Conservation (phyloP, 495 filamentous ascomycete genomes). For the Thozetella sp. region DNA sequence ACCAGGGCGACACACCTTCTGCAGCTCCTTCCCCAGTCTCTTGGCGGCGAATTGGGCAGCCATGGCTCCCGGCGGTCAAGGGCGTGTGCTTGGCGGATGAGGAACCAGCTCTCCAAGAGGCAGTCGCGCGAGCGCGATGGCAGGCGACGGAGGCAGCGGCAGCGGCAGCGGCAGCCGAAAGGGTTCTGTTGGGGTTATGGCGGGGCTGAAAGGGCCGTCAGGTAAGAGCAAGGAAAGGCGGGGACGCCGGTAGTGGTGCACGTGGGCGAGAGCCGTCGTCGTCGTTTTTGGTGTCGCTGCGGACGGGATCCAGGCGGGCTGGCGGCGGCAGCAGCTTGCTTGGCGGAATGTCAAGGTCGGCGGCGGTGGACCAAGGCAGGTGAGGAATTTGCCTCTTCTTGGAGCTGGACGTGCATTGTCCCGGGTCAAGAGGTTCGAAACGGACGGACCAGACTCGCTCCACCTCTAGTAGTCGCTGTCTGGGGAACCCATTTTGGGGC, state of each 20-base stretch:
- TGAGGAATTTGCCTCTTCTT: background rate
- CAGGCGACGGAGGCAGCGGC: background rate
- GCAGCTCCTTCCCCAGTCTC: conserved; percentile 51
- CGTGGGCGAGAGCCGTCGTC: too few relatives aligned
- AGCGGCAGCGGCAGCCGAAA: too few relatives aligned
- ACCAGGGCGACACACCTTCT: conserved; percentile 36
- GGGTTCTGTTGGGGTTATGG: too few relatives aligned
- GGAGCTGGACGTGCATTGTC: background rate
- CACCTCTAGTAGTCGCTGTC: background rate
- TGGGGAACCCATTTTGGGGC: background rate
- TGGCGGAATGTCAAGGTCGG: too few relatives aligned
- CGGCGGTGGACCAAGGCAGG: too few relatives aligned
- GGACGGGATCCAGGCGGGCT: too few relatives aligned
- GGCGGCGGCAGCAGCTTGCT: too few relatives aligned
- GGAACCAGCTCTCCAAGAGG: background rate
- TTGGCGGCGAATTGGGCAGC: conserved; percentile 45
- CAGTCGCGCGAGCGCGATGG: background rate
- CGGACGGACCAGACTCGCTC: background rate
- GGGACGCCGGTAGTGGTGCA: too few relatives aligned
- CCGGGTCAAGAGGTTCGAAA: background rate
- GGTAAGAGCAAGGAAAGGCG: background rate
- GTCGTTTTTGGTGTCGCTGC: too few relatives aligned
- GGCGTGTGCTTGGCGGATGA: too few relatives aligned
- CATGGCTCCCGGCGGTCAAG: conserved; percentile 27
- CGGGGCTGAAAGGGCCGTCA: too few relatives aligned